These are phyloP conservation scores for Endocarpon pusillum DNA, from an alignment of 495 filamentous ascomycete species.

Conservation along the genomic window DNA sequence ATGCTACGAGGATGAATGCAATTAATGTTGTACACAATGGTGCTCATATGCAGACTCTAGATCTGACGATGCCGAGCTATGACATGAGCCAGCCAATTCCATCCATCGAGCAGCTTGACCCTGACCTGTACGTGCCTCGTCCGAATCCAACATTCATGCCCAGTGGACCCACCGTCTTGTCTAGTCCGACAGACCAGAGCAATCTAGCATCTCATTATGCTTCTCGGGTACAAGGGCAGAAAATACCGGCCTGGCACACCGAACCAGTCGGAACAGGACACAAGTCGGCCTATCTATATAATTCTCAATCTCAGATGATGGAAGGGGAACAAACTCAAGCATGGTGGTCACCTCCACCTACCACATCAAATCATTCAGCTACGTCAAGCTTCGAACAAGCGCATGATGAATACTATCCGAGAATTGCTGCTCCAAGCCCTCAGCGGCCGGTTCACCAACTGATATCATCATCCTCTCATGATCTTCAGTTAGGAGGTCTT, in stretches of 20 bases:
- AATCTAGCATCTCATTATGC: constrained; percentile 20
- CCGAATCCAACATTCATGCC: too few species aligned
- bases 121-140: too few species aligned
- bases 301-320: constrained; percentile 26
- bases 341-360: constrained; percentile 28
- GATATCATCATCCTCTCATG: constrained; percentile 13
- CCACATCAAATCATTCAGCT: constrained; percentile 19
- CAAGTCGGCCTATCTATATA: background rate
- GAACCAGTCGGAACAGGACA: constrained; percentile 20
- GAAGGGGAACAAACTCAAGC: constrained; percentile 21
- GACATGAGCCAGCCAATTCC: too few species aligned
- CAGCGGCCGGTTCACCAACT: constrained; percentile 8
- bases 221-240: constrained; percentile 27
- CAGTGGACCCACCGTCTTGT: background rate
- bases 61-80: too few species aligned
- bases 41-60: too few species aligned
- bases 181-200: background rate
- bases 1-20: too few species aligned
- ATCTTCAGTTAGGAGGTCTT: constrained; percentile 26
- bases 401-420: constrained; percentile 18
- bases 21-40: too few species aligned
- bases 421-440: constrained; percentile 19
- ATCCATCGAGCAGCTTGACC: too few species aligned
- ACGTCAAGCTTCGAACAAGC: constrained; percentile 9
- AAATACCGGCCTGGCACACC: constrained; percentile 29